A percentile compares a stretch with the other conserved stretches of the same genome.
Evolutionary conservation across 2,329 filamentous ascomycete species (phyloP).

Genomic region (Aureobasidium leucospermi): DNA sequence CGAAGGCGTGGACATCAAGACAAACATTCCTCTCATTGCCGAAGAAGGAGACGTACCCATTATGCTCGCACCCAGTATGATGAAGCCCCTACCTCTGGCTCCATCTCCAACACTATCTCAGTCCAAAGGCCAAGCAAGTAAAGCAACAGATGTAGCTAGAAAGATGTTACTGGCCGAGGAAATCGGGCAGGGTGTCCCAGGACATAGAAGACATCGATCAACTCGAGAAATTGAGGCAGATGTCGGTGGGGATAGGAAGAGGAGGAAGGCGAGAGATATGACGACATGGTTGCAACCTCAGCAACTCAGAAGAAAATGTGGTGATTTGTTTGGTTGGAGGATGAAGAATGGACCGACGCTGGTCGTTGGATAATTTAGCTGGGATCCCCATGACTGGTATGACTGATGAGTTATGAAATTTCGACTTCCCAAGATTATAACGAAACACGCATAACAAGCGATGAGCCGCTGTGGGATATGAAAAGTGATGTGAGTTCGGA

Average conservation of each 20-base stretch:
- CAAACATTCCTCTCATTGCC: background rate
- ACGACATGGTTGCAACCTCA: background rate
- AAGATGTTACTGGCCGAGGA: background rate
- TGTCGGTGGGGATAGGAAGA: background rate
- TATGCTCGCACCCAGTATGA: slow-evolving; percentile 9
- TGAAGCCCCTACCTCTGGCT: too few relatives aligned
- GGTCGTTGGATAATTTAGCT: background rate
- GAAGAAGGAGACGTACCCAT: slow-evolving; percentile 16
- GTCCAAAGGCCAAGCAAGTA: background rate
- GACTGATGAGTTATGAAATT: background rate
- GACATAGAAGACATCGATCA: background rate
- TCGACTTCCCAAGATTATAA: too few relatives aligned
- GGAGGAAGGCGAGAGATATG: background rate
- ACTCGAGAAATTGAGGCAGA: background rate
- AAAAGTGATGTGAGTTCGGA: background rate
- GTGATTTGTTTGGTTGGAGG: background rate
- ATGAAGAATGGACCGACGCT: background rate
- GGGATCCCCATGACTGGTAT: background rate
- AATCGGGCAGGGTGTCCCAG: background rate
- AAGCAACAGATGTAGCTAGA: background rate
- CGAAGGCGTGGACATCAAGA: slow-evolving; percentile 21
- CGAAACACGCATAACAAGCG: too few relatives aligned
- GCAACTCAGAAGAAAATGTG: background rate
- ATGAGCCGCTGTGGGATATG: too few relatives aligned
- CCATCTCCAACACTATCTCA: background rate